A percentile compares a stretch with the other conserved stretches of the same genome.
phyloP scores from a whole-genome alignment of 352 stramenopile species.

The Phytophthora podocarpi region DNA sequence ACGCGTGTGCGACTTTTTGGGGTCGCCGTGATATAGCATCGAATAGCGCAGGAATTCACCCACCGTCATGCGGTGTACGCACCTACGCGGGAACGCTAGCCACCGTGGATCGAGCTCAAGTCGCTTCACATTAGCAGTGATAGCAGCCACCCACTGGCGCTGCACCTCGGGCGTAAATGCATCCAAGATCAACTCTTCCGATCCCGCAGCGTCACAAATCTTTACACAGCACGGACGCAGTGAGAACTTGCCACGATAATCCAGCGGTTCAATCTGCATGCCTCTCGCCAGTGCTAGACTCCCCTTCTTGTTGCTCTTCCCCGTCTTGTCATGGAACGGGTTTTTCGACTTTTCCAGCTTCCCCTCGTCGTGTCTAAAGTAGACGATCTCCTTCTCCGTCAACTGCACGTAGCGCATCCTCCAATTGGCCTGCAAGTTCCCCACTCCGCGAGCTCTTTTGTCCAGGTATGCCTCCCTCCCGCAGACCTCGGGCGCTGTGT shows the following conservation, averaged over 20 bases:
- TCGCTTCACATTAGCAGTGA: constrained; percentile 69
- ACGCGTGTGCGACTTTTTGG: constrained; percentile 21
- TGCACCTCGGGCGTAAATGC: constrained; percentile 59
- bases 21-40: constrained; percentile 64
- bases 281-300: constrained; percentile 41
- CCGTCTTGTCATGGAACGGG: constrained; percentile 58
- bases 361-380: constrained; percentile 71
- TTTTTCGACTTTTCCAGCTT: constrained; percentile 55
- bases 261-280: constrained; percentile 46
- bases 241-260: constrained; percentile 73
- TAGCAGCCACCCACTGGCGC: constrained; percentile 61
- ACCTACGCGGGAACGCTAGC: constrained; percentile 53
- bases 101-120: constrained; percentile 62
- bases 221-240: constrained; percentile 66
- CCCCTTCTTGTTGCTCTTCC: constrained; percentile 55
- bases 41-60: constrained; percentile 65
- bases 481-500: constrained; percentile 43
- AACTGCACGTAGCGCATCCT: constrained; percentile 67
- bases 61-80: constrained; percentile 60
- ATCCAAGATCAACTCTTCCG: constrained; percentile 67
- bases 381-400: constrained; percentile 48
- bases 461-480: constrained; percentile 53
- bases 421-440: constrained; percentile 76
- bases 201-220: constrained; percentile 46
- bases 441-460: constrained; percentile 56